Evolutionary conservation across 257 asterid species (phyloP).

Genomic region (Solanum clarkiae): DNA sequence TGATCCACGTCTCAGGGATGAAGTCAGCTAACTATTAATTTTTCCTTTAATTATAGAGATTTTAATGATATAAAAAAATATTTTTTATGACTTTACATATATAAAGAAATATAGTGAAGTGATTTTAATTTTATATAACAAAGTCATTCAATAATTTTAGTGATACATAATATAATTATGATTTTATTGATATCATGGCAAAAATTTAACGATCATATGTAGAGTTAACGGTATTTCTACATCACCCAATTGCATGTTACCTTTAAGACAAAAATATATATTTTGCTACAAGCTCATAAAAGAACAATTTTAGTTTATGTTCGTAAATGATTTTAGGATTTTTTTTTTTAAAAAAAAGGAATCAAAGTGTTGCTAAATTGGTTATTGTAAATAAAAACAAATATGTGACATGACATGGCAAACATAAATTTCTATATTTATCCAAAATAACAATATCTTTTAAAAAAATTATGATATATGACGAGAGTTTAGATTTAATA

Average conservation of each 20-base stretch:
- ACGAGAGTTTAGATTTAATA: background rate
- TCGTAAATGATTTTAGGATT: background rate
- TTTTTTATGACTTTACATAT: background rate
- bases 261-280: background rate
- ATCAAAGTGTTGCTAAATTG: background rate
- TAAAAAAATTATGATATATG: background rate
- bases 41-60: background rate
- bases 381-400: too few species aligned
- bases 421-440: too few species aligned
- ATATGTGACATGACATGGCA: background rate
- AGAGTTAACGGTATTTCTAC: background rate
- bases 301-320: background rate
- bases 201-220: background rate
- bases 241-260: too few species aligned
- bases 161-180: background rate
- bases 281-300: background rate
- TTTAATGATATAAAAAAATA: background rate
- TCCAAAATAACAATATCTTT: too few species aligned
- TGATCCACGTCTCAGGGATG: too few species aligned
- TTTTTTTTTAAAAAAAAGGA: too few species aligned
- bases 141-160: background rate
- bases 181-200: background rate
- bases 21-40: background rate
- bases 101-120: background rate
- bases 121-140: background rate